A percentile compares a stretch with the other conserved stretches of the same genome.
Conservation (phyloP, 169 alveolate species). For the Plasmodium coatneyi region DNA sequence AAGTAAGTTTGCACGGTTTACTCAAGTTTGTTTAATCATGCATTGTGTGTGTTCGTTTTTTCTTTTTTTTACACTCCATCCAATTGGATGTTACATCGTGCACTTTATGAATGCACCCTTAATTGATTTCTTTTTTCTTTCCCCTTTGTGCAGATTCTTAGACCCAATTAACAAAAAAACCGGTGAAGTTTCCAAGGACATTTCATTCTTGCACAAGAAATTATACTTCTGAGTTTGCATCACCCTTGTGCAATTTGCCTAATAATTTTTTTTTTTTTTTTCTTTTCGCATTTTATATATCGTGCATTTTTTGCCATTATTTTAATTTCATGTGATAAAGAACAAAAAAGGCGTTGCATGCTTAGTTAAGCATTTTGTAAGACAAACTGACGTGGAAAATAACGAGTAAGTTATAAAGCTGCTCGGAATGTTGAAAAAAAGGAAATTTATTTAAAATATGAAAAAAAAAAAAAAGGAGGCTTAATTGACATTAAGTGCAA, state of each 20-base stretch:
- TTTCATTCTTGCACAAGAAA: conserved; percentile 74
- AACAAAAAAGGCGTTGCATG: not conserved
- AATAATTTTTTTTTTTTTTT: conserved; percentile 22
- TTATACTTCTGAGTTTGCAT: conserved; percentile 35
- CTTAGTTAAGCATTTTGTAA: conserved; percentile 13
- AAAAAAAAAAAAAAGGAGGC: not conserved
- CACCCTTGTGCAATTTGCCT: not conserved
- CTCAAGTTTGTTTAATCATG: not conserved
- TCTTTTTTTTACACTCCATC: not conserved
- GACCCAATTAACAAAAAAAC: conserved; percentile 72
- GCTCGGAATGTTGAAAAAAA: not conserved
- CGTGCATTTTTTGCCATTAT: not conserved
- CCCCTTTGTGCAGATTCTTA: conserved; percentile 31
- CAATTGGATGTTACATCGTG: not conserved
- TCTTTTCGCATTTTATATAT: not conserved
- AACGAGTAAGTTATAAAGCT: conserved; percentile 5
- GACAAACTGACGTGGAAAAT: conserved; percentile 1
- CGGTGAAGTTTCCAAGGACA: conserved; percentile 75
- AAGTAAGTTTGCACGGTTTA: conserved; percentile 49
- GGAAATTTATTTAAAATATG: not conserved
- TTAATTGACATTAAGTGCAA: not conserved
- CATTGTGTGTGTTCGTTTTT: not conserved
- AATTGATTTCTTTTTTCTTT: not conserved
- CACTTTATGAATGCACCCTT: not conserved
- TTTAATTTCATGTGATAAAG: conserved; percentile 1